Base-by-base conservation (phyloP, 1,139 yeast species). In the Magnusiomyces sp. region DNA sequence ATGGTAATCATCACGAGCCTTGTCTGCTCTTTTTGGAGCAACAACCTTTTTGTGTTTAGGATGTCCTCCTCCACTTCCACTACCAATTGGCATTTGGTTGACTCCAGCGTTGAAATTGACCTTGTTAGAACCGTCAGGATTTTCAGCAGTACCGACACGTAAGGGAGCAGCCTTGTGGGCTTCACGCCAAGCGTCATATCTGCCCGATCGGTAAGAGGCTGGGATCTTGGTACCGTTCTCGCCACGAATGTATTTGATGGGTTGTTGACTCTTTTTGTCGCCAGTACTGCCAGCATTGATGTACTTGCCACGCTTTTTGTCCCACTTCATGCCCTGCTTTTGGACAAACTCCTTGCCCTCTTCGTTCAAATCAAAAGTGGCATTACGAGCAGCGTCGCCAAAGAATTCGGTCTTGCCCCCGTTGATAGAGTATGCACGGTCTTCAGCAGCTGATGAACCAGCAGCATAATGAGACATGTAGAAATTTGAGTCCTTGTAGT, bases 141-240 rank as follows among this genome's bases (percentile, higher is more conserved):
- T 59, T 59, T 81, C 87, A 55, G 71, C 63, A 0, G 80, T 68
- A 6, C 89, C 89, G 34, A 74, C 78, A 58, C 74, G 76, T 55
- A 75, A 61, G 23, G 59, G 61, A 17, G 65, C 59, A 40, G 79
- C 74, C 60, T 80, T 82, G 65, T 89, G 79, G 43, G 80, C 79
- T 58, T 81, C 76, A 63, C 83, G 84, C 98, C 97, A 92, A 48
- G 83, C 83, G 53, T 89, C 97, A 62, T 79, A 92, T 59, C 89
- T 81, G 50, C 99, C 99, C 3, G 95, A 83, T 62, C 87, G 76
- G 69, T 83, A 89, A 19, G 95, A 76, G 1, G 98, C 98, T 3
- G 98, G 97, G 51, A 94, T 81, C 66, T 79, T 80, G 61, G 86
- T 90, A 7, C 99, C 99, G 66, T 88, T 83, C 66, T 94, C 99